Evolutionary conservation across 345 rosid genomes (phyloP).

Genomic region (Odontarrhena argentea): DNA sequence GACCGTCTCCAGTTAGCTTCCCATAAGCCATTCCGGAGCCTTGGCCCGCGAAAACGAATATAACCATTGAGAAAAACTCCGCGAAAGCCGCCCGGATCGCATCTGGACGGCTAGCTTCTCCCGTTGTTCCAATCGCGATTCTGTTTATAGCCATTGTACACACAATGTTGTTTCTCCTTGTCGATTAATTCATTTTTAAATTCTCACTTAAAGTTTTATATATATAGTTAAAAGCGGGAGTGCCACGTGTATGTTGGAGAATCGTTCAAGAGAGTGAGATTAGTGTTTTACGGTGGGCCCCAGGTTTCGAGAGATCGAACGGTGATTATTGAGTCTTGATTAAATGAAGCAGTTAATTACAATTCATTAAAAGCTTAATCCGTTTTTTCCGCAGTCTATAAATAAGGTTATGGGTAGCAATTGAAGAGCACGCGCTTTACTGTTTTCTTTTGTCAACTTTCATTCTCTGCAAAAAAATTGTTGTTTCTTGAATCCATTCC

Average conservation of each 20-base stretch:
- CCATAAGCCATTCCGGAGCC: conserved; percentile 92
- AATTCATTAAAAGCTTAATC: conserved; percentile 24
- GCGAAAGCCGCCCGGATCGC: conserved; percentile 70
- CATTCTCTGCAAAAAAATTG: conserved; percentile 28
- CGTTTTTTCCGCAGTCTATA: conserved; percentile 37
- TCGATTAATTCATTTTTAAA: not conserved
- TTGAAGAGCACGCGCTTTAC: conserved; percentile 38
- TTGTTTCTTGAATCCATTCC: conserved; percentile 29
- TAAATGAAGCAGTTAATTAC: conserved; percentile 14
- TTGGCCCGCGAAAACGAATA: conserved; percentile 84
- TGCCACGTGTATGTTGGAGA: conserved; percentile 39
- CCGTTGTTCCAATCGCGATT: conserved; percentile 60
- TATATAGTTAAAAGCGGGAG: conserved; percentile 33
- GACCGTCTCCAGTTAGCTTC: conserved; percentile 56
- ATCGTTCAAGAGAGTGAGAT: conserved; percentile 38
- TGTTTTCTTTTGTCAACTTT: conserved; percentile 23
- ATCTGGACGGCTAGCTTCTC: conserved; percentile 70
- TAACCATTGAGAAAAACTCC: conserved; percentile 72
- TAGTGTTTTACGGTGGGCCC: conserved; percentile 39
- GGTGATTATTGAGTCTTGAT: not conserved
- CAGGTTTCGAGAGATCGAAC: not conserved
- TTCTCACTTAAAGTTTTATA: conserved; percentile 22
- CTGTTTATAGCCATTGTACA: conserved; percentile 59
- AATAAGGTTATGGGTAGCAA: conserved; percentile 33
- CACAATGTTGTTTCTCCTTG: not conserved